These are phyloP conservation scores for Morella rubra DNA, from an alignment of 306 rosid species.

Conservation along the genomic window DNA sequence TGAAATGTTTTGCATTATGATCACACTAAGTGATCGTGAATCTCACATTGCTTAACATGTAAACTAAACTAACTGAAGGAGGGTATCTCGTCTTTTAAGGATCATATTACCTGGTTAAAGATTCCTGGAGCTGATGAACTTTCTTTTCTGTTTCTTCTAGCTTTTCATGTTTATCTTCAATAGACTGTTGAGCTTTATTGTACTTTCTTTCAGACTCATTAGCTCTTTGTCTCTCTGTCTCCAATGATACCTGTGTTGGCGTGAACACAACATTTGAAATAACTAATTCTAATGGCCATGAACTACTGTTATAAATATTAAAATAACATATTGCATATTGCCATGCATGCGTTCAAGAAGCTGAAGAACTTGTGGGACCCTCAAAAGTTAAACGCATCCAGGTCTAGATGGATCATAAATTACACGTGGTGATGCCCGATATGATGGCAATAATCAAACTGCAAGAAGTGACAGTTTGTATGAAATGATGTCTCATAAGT, in stretches of 20 bases:
- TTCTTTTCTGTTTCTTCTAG: conserved; percentile 77
- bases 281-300: conserved; percentile 25
- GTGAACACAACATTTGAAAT: conserved; percentile 24
- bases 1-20: too few relatives aligned
- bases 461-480: background rate
- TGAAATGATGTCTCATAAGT: background rate
- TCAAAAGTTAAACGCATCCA: background rate
- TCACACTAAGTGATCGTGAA: too few relatives aligned
- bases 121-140: conserved; percentile 69
- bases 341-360: conserved; percentile 4
- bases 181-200: conserved; percentile 50
- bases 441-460: background rate
- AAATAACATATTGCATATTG: conserved; percentile 3
- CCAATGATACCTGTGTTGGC: conserved; percentile 45
- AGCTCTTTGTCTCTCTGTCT: conserved; percentile 57
- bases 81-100: conserved; percentile 16
- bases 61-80: conserved; percentile 9
- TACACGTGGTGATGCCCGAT: background rate
- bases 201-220: conserved; percentile 60
- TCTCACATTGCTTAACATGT: conserved; percentile 6
- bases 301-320: conserved; percentile 13
- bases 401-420: background rate
- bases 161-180: conserved; percentile 47
- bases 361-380: conserved; percentile 19
- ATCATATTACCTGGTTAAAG: conserved; percentile 62